A percentile compares a stretch with the other conserved stretches of the same genome.
Evolutionary conservation across 345 rosid species (phyloP).

Genomic region (Lepidium didymum): DNA sequence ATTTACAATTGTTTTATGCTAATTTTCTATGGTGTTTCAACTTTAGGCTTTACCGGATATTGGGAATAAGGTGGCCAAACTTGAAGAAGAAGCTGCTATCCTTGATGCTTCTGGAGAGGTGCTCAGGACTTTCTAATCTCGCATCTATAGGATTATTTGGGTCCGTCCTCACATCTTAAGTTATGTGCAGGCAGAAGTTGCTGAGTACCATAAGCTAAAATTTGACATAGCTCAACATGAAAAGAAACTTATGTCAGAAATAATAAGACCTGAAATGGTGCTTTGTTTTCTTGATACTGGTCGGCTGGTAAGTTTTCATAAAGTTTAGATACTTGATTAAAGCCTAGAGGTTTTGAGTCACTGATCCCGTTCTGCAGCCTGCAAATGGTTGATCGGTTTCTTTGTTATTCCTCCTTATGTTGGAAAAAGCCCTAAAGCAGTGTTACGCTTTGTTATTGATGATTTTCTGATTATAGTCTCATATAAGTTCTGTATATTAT

Average conservation of each 20-base stretch:
- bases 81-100: slow-evolving; percentile 87
- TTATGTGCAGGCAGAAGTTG: slow-evolving; percentile 63
- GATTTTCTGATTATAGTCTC: background rate
- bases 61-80: slow-evolving; percentile 67
- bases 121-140: slow-evolving; percentile 4
- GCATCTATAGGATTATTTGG: background rate
- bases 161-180: slow-evolving; percentile 12
- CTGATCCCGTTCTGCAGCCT: background rate
- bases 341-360: background rate
- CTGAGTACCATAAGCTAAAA: slow-evolving; percentile 84
- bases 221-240: slow-evolving; percentile 76
- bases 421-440: background rate
- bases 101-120: slow-evolving; percentile 96
- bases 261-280: slow-evolving; percentile 91
- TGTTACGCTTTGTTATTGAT: background rate
- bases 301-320: slow-evolving; percentile 62
- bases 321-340: slow-evolving; percentile 5
- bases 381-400: background rate
- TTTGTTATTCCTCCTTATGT: background rate
- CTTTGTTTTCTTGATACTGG: slow-evolving; percentile 89
- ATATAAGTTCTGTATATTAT: background rate
- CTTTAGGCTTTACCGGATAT: slow-evolving; percentile 82
- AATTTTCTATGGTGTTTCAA: background rate
- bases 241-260: slow-evolving; percentile 88
- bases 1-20: background rate